These are phyloP conservation scores for Pleurotus salmoneostramineus DNA, from an alignment of 768 basidiomycete genomes.

Conservation along the genomic window DNA sequence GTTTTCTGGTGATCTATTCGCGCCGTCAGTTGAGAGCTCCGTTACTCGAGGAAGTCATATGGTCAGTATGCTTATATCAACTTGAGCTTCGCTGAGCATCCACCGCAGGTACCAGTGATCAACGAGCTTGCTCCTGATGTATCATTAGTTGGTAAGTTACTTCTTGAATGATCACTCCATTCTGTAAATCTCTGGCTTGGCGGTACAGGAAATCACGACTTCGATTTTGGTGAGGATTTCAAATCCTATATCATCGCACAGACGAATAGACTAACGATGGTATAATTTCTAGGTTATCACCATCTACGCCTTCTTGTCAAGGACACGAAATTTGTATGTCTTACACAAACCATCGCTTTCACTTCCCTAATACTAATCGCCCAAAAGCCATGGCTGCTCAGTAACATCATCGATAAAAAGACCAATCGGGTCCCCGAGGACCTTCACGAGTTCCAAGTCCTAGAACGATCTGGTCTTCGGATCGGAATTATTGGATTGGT, in stretches of 20 bases:
- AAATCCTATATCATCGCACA: neutral
- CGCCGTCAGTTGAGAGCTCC: conserved; percentile 81
- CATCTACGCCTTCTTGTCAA: conserved; percentile 64
- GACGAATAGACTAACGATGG: neutral
- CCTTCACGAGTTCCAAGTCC: conserved; percentile 56
- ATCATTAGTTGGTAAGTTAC: conserved; percentile 68
- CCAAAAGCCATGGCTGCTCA: conserved; percentile 90
- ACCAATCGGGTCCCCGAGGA: conserved; percentile 61
- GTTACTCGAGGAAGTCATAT: conserved; percentile 90
- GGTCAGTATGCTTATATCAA: conserved; percentile 40
- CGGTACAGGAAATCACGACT: conserved; percentile 81
- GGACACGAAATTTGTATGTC: conserved; percentile 71
- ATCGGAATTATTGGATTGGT: conserved; percentile 86
- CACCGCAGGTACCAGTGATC: conserved; percentile 74
- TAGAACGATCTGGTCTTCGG: conserved; percentile 67
- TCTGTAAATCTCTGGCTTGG: neutral
- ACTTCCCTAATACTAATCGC: neutral
- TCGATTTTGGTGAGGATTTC: conserved; percentile 66
- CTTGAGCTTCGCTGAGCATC: neutral
- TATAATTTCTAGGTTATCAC: conserved; percentile 45
- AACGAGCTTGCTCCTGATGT: conserved; percentile 79
- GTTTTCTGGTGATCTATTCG: conserved; percentile 89
- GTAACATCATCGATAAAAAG: conserved; percentile 74
- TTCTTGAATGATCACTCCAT: neutral
- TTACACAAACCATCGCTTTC: neutral